phyloP scores from a whole-genome alignment of 108 stramenopile genomes.

The Discostella stelligeroides region DNA sequence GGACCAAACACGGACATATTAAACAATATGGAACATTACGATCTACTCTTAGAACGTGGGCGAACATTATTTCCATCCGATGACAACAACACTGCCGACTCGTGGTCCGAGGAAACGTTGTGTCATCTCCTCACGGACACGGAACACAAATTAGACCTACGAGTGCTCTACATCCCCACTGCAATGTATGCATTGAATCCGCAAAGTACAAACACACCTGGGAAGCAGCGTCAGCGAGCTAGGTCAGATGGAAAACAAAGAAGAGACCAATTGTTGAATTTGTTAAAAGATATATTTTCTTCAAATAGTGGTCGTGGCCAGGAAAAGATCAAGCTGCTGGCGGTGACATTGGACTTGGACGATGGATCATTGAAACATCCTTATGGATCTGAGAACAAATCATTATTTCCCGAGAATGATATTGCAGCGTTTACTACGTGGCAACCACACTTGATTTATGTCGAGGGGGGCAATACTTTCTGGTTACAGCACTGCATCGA shows the following conservation, averaged over 20 bases:
- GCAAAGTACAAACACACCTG: slow-evolving; percentile 67
- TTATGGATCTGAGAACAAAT: slow-evolving; percentile 43
- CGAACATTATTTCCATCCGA: slow-evolving; percentile 3
- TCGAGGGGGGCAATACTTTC: slow-evolving; percentile 92
- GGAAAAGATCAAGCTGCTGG: slow-evolving; percentile 9
- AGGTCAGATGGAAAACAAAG: slow-evolving; percentile 82
- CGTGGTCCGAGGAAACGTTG: slow-evolving; percentile 29
- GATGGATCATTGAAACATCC: slow-evolving; percentile 81
- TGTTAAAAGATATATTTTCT: slow-evolving; percentile 50
- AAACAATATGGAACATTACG: slow-evolving; percentile 49
- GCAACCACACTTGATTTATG: slow-evolving; percentile 80
- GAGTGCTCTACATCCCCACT: slow-evolving; percentile 86
- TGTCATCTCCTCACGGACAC: slow-evolving; percentile 13
- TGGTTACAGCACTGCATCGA: slow-evolving; percentile 89
- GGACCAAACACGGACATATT: slow-evolving; percentile 62
- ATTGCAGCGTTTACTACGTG: slow-evolving; percentile 61
- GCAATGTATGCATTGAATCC: slow-evolving; percentile 85
- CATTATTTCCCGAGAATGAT: slow-evolving; percentile 46
- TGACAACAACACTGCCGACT: slow-evolving; percentile 10
- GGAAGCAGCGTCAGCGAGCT: slow-evolving; percentile 88
- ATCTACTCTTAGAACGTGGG: slow-evolving; percentile 26
- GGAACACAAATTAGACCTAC: slow-evolving; percentile 27
- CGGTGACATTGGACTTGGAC: slow-evolving; percentile 73
- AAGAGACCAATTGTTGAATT: slow-evolving; percentile 54
- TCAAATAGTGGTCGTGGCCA: too few relatives aligned